These are phyloP conservation scores for Magnolia sinica DNA, from an alignment of 164 flowering plant genomes.

Conservation along the genomic window DNA sequence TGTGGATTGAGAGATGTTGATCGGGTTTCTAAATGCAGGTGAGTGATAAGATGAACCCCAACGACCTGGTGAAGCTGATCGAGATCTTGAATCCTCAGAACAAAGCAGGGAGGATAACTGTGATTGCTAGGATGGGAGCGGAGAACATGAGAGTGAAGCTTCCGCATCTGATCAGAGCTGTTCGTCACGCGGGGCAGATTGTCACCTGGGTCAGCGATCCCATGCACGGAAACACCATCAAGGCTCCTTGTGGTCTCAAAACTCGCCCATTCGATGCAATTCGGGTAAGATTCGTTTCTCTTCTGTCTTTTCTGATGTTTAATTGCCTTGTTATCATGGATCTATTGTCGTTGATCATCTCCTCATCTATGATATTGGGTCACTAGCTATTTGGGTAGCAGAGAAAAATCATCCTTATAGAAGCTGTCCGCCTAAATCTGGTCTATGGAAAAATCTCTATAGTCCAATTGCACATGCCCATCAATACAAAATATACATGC, in stretches of 20 bases:
- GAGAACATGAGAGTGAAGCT: slow-evolving; percentile 99
- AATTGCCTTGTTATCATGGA: background rate
- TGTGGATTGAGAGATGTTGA: background rate
- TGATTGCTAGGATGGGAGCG: slow-evolving; percentile 89
- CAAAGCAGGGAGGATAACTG: slow-evolving; percentile 80
- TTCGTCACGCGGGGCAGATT: slow-evolving; percentile 64
- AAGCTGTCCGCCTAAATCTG: background rate
- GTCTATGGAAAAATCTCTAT: background rate
- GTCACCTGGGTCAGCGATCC: slow-evolving; percentile 97
- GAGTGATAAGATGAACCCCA: slow-evolving; percentile 89
- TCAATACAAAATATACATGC: background rate
- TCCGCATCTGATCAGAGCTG: slow-evolving; percentile 85
- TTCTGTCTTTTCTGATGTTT: background rate
- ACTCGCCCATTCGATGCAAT: slow-evolving; percentile 93
- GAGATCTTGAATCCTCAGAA: slow-evolving; percentile 78
- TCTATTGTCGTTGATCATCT: background rate
- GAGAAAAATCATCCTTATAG: no score
- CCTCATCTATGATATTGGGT: no score
- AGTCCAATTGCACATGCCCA: background rate
- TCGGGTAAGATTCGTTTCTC: slow-evolving; percentile 46
- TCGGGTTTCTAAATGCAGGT: slow-evolving; percentile 43
- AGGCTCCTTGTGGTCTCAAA: slow-evolving; percentile 92
- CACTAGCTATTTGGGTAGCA: no score
- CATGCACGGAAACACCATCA: slow-evolving; percentile 94
- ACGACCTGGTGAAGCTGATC: slow-evolving; percentile 69